Percentiles rank a stretch among this genome's conserved stretches.
Conservation (phyloP, 441 rosid species). For the Populus hybrid region DNA sequence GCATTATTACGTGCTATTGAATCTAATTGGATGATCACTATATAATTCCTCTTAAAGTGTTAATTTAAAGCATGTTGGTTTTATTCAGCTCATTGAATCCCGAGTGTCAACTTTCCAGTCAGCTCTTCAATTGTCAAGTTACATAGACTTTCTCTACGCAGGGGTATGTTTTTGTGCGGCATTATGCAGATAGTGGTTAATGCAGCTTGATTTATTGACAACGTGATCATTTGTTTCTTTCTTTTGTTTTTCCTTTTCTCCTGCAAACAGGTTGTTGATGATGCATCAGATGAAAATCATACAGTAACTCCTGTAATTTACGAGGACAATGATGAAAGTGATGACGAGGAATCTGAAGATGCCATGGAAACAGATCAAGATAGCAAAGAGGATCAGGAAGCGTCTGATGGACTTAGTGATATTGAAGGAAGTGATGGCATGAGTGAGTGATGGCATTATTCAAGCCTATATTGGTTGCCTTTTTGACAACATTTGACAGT, state of each 20-base stretch:
- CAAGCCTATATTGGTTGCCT: no score
- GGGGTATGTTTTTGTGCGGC: conserved; percentile 28
- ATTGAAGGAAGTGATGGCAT: conserved; percentile 50
- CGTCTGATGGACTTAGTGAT: conserved; percentile 38
- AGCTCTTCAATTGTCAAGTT: conserved; percentile 68
- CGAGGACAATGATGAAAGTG: conserved; percentile 61
- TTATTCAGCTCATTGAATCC: conserved; percentile 72
- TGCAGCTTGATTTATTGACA: no score
- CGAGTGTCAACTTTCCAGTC: conserved; percentile 64
- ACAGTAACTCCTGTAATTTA: conserved; percentile 49
- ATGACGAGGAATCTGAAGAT: conserved; percentile 50
- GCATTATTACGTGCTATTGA: no score
- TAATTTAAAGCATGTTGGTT: background rate
- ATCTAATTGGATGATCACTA: no score
- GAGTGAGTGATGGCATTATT: conserved; percentile 41
- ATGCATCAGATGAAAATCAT: conserved; percentile 47
- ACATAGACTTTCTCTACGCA: conserved; percentile 53
- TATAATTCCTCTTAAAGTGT: no score
- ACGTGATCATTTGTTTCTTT: no score
- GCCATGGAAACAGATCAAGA: conserved; percentile 61
- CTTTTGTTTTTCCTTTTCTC: background rate
- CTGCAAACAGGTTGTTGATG: conserved; percentile 46
- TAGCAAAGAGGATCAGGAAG: conserved; percentile 27
- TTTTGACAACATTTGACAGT: no score
- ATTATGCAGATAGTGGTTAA: no score